phyloP scores from a whole-genome alignment of 495 filamentous ascomycete genomes.

The Articulospora tetracladia region DNA sequence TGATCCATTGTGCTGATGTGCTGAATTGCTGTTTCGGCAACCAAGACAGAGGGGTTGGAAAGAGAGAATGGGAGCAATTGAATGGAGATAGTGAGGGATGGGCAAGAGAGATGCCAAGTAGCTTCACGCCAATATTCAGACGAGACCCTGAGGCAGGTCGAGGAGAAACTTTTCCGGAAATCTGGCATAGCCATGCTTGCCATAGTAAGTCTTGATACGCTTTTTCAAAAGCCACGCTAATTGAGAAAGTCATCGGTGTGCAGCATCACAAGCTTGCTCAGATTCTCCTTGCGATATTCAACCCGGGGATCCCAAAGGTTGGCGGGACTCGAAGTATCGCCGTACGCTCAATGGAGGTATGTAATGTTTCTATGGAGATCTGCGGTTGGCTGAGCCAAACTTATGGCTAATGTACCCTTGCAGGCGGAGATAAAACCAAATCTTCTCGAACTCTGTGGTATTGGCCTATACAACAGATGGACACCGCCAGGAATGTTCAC shows the following conservation, averaged over 20 bases:
- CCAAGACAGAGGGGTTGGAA: slow-evolving; percentile 13
- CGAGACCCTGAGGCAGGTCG: slow-evolving; percentile 16
- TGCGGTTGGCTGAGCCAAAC: background rate
- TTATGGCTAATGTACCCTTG: too few relatives aligned
- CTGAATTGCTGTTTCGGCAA: slow-evolving; percentile 47
- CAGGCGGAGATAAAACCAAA: slow-evolving; percentile 38
- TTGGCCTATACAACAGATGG: slow-evolving; percentile 45
- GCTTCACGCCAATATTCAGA: slow-evolving; percentile 37
- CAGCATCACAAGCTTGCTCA: slow-evolving; percentile 53
- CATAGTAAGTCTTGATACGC: slow-evolving; percentile 33
- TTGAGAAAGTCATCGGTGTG: slow-evolving; percentile 39
- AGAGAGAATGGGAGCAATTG: slow-evolving; percentile 33
- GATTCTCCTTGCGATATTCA: slow-evolving; percentile 40
- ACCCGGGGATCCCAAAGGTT: slow-evolving; percentile 36
- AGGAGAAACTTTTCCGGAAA: slow-evolving; percentile 35
- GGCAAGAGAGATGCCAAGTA: slow-evolving; percentile 29
- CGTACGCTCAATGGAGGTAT: slow-evolving; percentile 30
- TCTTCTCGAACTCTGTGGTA: slow-evolving; percentile 46
- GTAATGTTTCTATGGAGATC: slow-evolving; percentile 4
- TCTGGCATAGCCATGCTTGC: slow-evolving; percentile 44
- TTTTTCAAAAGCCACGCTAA: background rate
- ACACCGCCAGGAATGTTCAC: slow-evolving; percentile 52
- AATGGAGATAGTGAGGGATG: slow-evolving; percentile 31
- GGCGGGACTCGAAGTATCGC: slow-evolving; percentile 29
- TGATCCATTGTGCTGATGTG: slow-evolving; percentile 48